Evolutionary conservation across 2,329 filamentous ascomycete species (phyloP).

Genomic region (Fusarium gaditjirri): DNA sequence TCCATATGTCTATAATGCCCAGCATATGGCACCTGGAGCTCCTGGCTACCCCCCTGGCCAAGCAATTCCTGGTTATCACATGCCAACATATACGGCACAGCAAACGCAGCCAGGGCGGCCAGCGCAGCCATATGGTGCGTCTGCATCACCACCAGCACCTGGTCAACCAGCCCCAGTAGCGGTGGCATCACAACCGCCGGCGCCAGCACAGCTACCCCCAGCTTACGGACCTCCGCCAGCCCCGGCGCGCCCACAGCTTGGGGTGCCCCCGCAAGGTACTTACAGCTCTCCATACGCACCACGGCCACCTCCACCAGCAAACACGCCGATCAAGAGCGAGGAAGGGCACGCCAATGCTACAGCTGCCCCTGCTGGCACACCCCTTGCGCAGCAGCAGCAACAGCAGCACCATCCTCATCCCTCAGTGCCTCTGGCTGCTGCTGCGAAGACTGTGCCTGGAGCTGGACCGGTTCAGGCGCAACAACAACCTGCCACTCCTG

Average conservation of each 20-base stretch:
- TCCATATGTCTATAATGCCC: slow-evolving; percentile 49
- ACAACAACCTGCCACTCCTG: slow-evolving; percentile 32
- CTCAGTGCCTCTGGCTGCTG: slow-evolving; percentile 20
- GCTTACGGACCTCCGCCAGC: slow-evolving; percentile 51
- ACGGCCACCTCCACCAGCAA: slow-evolving; percentile 47
- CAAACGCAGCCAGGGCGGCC: slow-evolving; percentile 46
- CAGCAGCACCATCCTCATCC: slow-evolving; percentile 12
- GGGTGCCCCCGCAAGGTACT: slow-evolving; percentile 46
- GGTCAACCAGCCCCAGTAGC: slow-evolving; percentile 37
- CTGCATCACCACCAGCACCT: slow-evolving; percentile 44
- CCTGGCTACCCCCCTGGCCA: slow-evolving; percentile 50
- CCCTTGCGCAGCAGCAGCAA: slow-evolving; percentile 26
- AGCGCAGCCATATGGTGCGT: slow-evolving; percentile 45
- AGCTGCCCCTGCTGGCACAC: background rate
- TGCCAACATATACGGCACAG: slow-evolving; percentile 48
- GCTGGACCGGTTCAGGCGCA: slow-evolving; percentile 23
- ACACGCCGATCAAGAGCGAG: slow-evolving; percentile 45
- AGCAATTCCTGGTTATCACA: slow-evolving; percentile 49
- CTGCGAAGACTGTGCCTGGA: slow-evolving; percentile 37
- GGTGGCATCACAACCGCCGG: slow-evolving; percentile 46
- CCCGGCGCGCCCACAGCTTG: slow-evolving; percentile 49
- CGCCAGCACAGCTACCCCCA: slow-evolving; percentile 49
- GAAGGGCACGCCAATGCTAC: slow-evolving; percentile 37
- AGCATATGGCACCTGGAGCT: slow-evolving; percentile 49
- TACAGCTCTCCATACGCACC: slow-evolving; percentile 54